Evolutionary conservation across 2,329 filamentous ascomycete genomes (phyloP).

Genomic region (Ophiosphaerella korrae): DNA sequence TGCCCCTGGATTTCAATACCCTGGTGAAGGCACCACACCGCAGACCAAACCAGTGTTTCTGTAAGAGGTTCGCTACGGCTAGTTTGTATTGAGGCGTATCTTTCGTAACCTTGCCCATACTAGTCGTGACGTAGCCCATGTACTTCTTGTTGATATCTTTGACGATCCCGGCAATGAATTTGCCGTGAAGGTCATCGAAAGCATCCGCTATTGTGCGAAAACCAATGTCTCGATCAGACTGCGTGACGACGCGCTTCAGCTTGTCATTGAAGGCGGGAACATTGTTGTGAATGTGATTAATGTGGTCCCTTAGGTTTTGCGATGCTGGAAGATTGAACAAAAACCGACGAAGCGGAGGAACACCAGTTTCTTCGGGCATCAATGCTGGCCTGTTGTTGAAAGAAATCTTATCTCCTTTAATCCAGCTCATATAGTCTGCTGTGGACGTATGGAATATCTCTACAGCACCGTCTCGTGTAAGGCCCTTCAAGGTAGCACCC

Average conservation of each 20-base stretch:
- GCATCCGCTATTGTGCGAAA: slow-evolving; percentile 20
- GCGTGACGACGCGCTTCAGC: slow-evolving; percentile 7
- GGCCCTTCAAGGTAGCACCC: slow-evolving; percentile 7
- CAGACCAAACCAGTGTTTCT: slow-evolving; percentile 10
- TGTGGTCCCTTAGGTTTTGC: slow-evolving; percentile 18
- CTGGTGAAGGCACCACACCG: slow-evolving; percentile 16
- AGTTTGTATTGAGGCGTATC: slow-evolving; percentile 7
- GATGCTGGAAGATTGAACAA: slow-evolving; percentile 18
- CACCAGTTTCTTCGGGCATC: slow-evolving; percentile 14
- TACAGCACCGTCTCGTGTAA: not conserved
- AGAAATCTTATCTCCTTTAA: slow-evolving; percentile 12
- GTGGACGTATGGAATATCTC: slow-evolving; percentile 21
- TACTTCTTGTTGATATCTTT: not conserved
- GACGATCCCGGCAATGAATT: not conserved
- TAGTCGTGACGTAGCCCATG: not conserved
- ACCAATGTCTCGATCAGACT: slow-evolving; percentile 14
- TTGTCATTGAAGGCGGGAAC: slow-evolving; percentile 21
- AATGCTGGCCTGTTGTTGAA: slow-evolving; percentile 18
- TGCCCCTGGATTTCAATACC: slow-evolving; percentile 18
- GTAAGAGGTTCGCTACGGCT: slow-evolving; percentile 1
- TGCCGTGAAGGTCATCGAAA: slow-evolving; percentile 8
- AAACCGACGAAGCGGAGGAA: slow-evolving; percentile 19
- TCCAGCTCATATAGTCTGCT: slow-evolving; percentile 25
- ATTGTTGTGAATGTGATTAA: slow-evolving; percentile 5
- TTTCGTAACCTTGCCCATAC: slow-evolving; percentile 1